Evolutionary conservation across 2,329 filamentous ascomycete species (phyloP).

Genomic region (Trichoderma lentiforme): DNA sequence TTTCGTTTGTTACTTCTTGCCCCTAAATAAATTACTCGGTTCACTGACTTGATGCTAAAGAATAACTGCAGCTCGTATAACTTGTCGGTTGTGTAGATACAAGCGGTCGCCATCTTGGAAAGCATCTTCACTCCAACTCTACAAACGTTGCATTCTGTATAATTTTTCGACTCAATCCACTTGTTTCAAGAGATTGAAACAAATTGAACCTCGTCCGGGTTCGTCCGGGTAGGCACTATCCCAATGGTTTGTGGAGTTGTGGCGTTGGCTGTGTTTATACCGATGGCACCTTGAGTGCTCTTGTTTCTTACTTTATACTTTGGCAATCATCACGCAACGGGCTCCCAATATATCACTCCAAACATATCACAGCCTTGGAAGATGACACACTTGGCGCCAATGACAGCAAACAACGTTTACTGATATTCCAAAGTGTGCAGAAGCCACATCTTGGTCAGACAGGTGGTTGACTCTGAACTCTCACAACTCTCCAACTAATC

Average conservation of each 20-base stretch:
- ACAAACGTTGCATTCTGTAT: background rate
- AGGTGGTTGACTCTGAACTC: background rate
- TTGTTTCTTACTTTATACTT: background rate
- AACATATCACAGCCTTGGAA: background rate
- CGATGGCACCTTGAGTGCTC: background rate
- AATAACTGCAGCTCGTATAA: background rate
- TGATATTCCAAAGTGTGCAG: background rate
- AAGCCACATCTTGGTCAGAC: background rate
- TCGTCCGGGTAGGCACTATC: background rate
- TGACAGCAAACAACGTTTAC: background rate
- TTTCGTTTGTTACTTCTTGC: background rate
- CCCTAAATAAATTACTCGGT: background rate
- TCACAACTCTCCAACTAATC: background rate
- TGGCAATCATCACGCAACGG: background rate
- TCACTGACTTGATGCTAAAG: background rate
- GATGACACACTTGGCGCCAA: background rate
- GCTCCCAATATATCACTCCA: background rate
- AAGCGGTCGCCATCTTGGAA: background rate
- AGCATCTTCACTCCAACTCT: background rate
- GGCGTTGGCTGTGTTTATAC: background rate
- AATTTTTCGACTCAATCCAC: background rate
- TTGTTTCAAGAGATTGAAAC: background rate
- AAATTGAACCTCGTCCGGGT: background rate
- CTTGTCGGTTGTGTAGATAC: rapidly evolving
- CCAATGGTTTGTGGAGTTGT: background rate